phyloP scores from a whole-genome alignment of 2,329 filamentous ascomycete species.

The Aspergillus hiratsukae region DNA sequence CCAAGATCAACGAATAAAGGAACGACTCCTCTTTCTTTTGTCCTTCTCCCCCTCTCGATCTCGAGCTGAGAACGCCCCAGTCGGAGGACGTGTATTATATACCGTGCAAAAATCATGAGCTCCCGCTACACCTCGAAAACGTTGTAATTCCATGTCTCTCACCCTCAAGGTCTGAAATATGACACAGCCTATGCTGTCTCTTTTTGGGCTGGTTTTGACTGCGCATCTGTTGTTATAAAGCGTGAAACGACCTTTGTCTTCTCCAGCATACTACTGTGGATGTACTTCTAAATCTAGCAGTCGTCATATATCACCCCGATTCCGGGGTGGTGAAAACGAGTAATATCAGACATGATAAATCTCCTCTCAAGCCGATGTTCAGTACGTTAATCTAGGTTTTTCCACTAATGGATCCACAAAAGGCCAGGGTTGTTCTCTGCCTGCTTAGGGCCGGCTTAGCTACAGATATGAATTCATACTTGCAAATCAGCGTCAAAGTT shows the following conservation, averaged over 20 bases:
- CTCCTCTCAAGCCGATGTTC: slow-evolving; percentile 22
- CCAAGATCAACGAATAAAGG: slow-evolving; percentile 96
- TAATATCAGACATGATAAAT: slow-evolving; percentile 28
- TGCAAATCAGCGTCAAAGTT: slow-evolving; percentile 8
- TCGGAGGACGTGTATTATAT: slow-evolving; percentile 31
- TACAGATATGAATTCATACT: background rate
- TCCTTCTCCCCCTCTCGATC: slow-evolving; percentile 14
- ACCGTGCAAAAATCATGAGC: slow-evolving; percentile 28
- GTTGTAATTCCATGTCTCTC: slow-evolving; percentile 17
- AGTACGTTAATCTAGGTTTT: background rate
- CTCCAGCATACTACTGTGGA: slow-evolving; percentile 28
- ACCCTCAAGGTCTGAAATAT: slow-evolving; percentile 15
- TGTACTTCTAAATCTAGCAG: slow-evolving; percentile 30
- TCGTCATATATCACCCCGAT: slow-evolving; percentile 14
- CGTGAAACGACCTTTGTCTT: slow-evolving; percentile 20
- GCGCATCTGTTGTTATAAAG: slow-evolving; percentile 21
- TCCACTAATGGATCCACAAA: slow-evolving; percentile 1
- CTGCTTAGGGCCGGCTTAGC: background rate
- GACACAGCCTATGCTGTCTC: slow-evolving; percentile 3
- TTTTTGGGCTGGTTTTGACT: slow-evolving; percentile 11
- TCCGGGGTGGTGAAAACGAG: slow-evolving; percentile 19
- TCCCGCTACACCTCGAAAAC: slow-evolving; percentile 15
- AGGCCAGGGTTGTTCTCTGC: slow-evolving; percentile 7
- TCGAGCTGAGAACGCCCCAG: slow-evolving; percentile 7
- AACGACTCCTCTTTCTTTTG: slow-evolving; percentile 7